These are phyloP conservation scores for Lachnellula cervina DNA, from an alignment of 2,329 filamentous ascomycete species.

Conservation along the genomic window DNA sequence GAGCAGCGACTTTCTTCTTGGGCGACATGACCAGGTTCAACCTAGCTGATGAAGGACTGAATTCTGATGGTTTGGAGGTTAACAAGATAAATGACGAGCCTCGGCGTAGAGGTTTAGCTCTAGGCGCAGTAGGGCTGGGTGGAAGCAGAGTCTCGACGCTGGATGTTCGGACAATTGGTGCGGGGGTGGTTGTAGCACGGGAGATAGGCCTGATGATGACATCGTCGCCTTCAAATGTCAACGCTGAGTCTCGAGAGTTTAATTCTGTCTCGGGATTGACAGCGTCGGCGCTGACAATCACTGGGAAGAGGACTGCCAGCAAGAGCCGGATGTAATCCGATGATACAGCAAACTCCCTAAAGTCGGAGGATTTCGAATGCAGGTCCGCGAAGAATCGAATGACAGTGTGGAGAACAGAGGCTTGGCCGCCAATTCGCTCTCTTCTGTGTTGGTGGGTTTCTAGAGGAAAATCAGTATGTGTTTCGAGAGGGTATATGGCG, in stretches of 20 bases:
- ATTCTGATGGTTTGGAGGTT: conserved; percentile 60
- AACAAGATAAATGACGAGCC: conserved; percentile 90
- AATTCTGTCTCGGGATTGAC: conserved; percentile 81
- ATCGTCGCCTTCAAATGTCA: conserved; percentile 82
- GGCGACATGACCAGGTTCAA: conserved; percentile 60
- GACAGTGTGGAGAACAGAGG: conserved; percentile 66
- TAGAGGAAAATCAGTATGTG: conserved; percentile 17
- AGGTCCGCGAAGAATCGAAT: conserved; percentile 75
- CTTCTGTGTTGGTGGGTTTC: conserved; percentile 40
- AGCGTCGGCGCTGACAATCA: conserved; percentile 79
- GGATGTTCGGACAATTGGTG: conserved; percentile 70
- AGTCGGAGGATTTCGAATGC: conserved; percentile 69
- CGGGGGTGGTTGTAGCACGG: conserved; percentile 51
- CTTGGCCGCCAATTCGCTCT: conserved; percentile 51
- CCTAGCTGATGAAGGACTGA: conserved; percentile 54
- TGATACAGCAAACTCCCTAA: conserved; percentile 74
- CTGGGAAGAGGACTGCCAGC: conserved; percentile 76
- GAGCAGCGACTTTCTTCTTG: conserved; percentile 45
- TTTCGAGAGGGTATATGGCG: not conserved
- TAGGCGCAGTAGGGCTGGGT: conserved; percentile 36
- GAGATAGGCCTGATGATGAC: conserved; percentile 63
- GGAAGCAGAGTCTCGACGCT: conserved; percentile 49
- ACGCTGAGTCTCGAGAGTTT: conserved; percentile 72
- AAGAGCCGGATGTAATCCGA: conserved; percentile 81
- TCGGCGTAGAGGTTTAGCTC: conserved; percentile 64